Conservation (phyloP, 2,329 filamentous ascomycete species). For the Fusarium piperis region DNA sequence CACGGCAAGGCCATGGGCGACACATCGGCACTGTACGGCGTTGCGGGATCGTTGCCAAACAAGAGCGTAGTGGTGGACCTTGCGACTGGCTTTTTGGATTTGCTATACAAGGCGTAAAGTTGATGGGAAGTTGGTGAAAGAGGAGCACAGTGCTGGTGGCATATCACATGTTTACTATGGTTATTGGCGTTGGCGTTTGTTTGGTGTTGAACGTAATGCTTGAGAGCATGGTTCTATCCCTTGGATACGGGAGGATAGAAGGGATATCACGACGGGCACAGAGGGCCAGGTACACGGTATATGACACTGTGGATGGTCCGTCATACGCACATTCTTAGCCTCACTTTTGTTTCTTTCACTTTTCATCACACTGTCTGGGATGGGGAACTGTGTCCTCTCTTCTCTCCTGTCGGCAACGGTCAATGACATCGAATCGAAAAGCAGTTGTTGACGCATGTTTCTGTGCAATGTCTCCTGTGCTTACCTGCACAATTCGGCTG, state of each 20-base stretch:
- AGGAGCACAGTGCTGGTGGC: not conserved
- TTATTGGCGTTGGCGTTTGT: conserved; percentile 19
- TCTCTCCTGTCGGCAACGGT: not conserved
- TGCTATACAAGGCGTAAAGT: conserved; percentile 83
- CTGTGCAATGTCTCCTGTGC: not conserved
- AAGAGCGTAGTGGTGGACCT: conserved; percentile 94
- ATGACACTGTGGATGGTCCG: not conserved
- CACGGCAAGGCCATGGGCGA: conserved; percentile 78
- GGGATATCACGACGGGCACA: not conserved
- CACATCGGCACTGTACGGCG: conserved; percentile 89
- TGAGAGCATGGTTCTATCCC: not conserved
- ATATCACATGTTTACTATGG: conserved; percentile 11
- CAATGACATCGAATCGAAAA: not conserved
- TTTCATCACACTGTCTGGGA: not conserved
- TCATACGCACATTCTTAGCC: not conserved
- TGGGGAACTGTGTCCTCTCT: not conserved
- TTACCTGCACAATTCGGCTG: not conserved
- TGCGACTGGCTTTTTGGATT: conserved; percentile 90
- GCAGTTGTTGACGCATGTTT: not conserved
- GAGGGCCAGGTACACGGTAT: not conserved
- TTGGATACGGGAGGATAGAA: not conserved
- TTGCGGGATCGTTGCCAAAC: conserved; percentile 93
- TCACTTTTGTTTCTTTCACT: not conserved
- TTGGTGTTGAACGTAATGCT: not conserved
- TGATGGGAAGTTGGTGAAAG: not conserved